Base-by-base conservation (phyloP, 495 filamentous ascomycete genomes). In the Cladorrhinum samala region DNA sequence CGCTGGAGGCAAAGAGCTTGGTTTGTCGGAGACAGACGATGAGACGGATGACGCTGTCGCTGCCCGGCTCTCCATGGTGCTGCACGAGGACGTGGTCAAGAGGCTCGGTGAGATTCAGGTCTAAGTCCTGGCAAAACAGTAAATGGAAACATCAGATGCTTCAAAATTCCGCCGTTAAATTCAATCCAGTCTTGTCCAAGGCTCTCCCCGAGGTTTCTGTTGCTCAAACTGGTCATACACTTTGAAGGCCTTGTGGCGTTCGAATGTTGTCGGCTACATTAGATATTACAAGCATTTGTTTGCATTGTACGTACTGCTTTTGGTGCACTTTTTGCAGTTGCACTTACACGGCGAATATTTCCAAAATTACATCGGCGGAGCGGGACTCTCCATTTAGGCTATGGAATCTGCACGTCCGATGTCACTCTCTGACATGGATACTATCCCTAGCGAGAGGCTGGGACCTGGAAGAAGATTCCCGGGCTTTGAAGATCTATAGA, bases 41-140 rank as follows among this genome's bases (percentile, higher is more conserved):
- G 67, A 70, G 50, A 66, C 61, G n/a, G 49, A 63, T 30, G 65
- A 68, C 33, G 53, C 46, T 7, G 64, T 68, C 14, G 67, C 67
- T 0, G 59, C 65, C 1, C 50, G 56, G 21, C 54, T 70, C 5
- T 64, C 61, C 4, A 60, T 67, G 56, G 66, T 56, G 0, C 58
- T 70, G 9, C 65, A 72, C 46, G 69, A 72, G 40, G 43, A 63
- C 1, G 69, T 72, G 6, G 69, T 72, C 25, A 68, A 70, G 62
- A 56, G 45, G 24, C 56, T 72, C 9, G 69, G 60, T 0, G 64
- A 68, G 36, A 55, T 72, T 19, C 47, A 60, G 3, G 55, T 72
- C 9, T 72, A 42, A 25, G 41, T 41, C 13, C 17, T 37, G 11
- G 27, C 9, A 1, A 21, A 33, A 30, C n/a, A 4, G n/a, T n/a